A percentile compares a stretch with the other conserved stretches of the same genome.
phyloP scores from a whole-genome alignment of 805 yeast genomes.

The Hanseniaspora pseudoguilliermondii region DNA sequence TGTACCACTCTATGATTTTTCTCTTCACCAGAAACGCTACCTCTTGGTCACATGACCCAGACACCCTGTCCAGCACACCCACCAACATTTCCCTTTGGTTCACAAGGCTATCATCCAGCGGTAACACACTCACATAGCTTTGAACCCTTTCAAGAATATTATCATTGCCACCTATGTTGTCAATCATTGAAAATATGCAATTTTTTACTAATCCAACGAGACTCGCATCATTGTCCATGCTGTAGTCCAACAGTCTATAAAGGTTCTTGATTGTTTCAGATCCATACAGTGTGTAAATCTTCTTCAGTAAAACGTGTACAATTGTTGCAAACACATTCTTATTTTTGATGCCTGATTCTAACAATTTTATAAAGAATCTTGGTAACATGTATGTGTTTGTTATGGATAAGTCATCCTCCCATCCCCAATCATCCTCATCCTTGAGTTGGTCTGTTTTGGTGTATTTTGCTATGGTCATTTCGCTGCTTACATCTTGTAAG shows the following conservation, averaged over 20 bases:
- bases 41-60: not conserved
- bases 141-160: not conserved
- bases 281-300: not conserved
- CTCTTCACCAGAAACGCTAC: not conserved
- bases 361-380: not conserved
- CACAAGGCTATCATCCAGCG: not conserved
- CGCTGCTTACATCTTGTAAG: not conserved
- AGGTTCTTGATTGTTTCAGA: not conserved
- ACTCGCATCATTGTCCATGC: not conserved
- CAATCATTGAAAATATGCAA: not conserved
- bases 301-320: not conserved
- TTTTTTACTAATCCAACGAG: not conserved
- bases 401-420: conserved; percentile 5
- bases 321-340: not conserved
- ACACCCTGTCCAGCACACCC: not conserved
- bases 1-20: not conserved
- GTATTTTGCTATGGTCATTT: not conserved
- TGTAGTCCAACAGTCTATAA: not conserved
- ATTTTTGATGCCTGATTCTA: not conserved
- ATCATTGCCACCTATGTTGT: too few relatives aligned
- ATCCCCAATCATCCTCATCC: conserved; percentile 12
- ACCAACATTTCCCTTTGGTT: not conserved
- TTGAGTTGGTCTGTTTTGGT: not conserved
- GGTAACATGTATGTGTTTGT: not conserved
- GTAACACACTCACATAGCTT: not conserved